These are phyloP conservation scores for Streptanthus diversifolius DNA, from an alignment of 345 rosid genomes.

Conservation along the genomic window DNA sequence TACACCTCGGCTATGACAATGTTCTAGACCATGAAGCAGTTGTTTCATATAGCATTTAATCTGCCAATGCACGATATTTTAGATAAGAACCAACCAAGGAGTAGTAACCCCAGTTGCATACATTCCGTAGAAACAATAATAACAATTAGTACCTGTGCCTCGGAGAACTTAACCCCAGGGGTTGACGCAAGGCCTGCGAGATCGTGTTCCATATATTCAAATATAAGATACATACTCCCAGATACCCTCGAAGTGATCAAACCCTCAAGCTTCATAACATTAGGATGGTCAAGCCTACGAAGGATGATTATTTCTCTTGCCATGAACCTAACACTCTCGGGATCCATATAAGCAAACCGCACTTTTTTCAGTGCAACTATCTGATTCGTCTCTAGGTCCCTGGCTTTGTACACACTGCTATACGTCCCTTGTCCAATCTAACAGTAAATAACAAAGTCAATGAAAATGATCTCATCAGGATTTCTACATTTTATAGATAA, in stretches of 20 bases:
- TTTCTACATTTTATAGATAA: not conserved
- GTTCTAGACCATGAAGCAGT: conserved; percentile 53
- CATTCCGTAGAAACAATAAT: not conserved
- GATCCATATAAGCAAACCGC: conserved; percentile 69
- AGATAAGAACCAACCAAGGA: not conserved
- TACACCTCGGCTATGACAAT: conserved; percentile 60
- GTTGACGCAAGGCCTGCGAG: conserved; percentile 57
- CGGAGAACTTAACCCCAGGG: conserved; percentile 51
- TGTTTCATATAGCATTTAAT: conserved; percentile 70
- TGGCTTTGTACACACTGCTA: conserved; percentile 69
- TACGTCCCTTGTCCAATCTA: conserved; percentile 82
- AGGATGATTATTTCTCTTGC: conserved; percentile 67
- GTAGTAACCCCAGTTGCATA: not conserved
- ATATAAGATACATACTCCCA: conserved; percentile 61
- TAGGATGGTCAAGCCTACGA: conserved; percentile 65
- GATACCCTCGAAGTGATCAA: conserved; percentile 60
- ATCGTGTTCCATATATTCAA: conserved; percentile 76
- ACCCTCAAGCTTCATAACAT: conserved; percentile 77
- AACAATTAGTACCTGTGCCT: conserved; percentile 47
- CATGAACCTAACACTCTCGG: conserved; percentile 71
- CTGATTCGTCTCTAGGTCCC: conserved; percentile 59
- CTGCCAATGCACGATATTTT: conserved; percentile 32
- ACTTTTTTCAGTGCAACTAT: conserved; percentile 75
- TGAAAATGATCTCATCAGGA: not conserved
- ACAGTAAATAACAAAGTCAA: conserved; percentile 22